These are phyloP conservation scores for Cryphonectria japonica DNA, from an alignment of 2,329 filamentous ascomycete species.

Conservation along the genomic window DNA sequence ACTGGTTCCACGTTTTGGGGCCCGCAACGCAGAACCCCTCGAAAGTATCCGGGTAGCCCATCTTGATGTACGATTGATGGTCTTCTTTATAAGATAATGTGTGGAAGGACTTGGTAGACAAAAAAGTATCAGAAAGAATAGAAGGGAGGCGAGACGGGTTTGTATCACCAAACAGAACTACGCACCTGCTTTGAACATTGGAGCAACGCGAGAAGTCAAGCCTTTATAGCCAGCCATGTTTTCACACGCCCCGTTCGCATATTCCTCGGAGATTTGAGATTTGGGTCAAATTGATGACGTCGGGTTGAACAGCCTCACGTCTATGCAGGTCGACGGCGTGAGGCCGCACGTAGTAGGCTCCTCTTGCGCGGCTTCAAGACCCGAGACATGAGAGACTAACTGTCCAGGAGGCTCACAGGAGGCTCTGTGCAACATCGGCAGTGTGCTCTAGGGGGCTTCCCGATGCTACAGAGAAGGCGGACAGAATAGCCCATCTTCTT, in stretches of 20 bases:
- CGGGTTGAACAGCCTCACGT: background rate
- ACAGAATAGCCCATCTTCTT: background rate
- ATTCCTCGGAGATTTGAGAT: background rate
- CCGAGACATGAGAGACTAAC: background rate
- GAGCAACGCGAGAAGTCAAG: background rate
- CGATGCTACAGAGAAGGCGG: background rate
- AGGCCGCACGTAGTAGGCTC: background rate
- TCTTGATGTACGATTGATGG: slow-evolving; percentile 31
- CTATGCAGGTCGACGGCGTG: background rate
- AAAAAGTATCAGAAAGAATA: too few relatives aligned
- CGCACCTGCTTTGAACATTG: background rate
- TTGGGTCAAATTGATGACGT: background rate
- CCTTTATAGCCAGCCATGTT: slow-evolving; percentile 3
- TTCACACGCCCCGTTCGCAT: background rate
- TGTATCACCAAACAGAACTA: background rate
- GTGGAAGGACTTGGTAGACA: too few relatives aligned
- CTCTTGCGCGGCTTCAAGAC: background rate
- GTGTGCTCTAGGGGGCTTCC: background rate
- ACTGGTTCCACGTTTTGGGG: slow-evolving; percentile 47
- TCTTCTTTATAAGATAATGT: background rate
- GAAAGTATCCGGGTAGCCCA: slow-evolving; percentile 52
- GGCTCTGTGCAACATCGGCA: background rate
- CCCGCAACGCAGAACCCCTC: slow-evolving; percentile 48
- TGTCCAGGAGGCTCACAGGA: background rate
- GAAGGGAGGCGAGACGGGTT: background rate